Evolutionary conservation across 1,284 basidiomycete genomes (phyloP), one percentile per base, ranked within the genome.

Genomic region (Megacollybia platyphylla): DNA sequence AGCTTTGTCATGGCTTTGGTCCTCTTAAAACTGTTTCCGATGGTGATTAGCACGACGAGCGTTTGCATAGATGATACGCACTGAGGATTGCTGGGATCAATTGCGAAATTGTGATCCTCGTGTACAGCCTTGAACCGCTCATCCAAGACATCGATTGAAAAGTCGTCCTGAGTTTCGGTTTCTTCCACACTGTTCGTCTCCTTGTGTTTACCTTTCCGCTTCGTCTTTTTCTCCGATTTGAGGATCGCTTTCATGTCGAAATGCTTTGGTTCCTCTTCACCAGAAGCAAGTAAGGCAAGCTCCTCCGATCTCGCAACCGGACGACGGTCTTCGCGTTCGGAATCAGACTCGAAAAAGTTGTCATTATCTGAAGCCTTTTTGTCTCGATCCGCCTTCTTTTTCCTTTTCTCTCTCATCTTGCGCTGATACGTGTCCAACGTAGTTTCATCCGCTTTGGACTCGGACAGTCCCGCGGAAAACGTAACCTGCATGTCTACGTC

Each of bases 41-140:
- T 41, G 32, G 39, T n/a, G n/a, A n/a, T 40, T 38, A 41, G 40
- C 2, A 35, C 31, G 39, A 34, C 31, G 15, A 2, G 31, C 2
- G 20, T 34, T 6, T 11, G 15, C 31, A 3, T 34, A n/a, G 17
- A 31, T 15, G 36, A 20, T 9, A 9, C 88, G 51, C 55, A 93
- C 91, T 81, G 86, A 57, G 94, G 90, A 64, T 97, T 89, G 39
- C 80, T 89, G 15, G 96, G 94, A 59, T 98, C 96, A 52, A 99
- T 90, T 0, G 94, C 93, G 55, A 89, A 98, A 36, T 81, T 75
- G 53, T 91, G 80, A 56, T 98, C 87, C 50, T 97, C 87, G 57
- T 92, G 84, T 39, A 97, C 56, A 7, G 76, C 83, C 51, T 76
- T 76, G 71, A 98, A 98, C 24, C 96, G 81, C 4, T 84, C 75